These are phyloP conservation scores for Axilococcus clingmanii DNA, from an alignment of 139 green algal genomes.

Conservation along the genomic window DNA sequence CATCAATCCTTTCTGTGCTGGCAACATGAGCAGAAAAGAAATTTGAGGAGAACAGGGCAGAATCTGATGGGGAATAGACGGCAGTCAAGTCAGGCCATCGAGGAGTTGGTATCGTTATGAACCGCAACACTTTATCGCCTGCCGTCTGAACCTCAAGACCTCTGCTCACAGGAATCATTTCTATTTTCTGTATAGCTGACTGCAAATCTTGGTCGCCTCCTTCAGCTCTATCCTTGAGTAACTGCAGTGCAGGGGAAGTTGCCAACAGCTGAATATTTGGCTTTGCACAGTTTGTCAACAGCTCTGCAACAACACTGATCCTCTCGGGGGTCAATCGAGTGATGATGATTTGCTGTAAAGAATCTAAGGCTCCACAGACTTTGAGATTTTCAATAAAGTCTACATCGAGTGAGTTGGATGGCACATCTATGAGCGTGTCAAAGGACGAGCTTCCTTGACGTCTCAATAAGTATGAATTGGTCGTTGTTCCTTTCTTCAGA, in stretches of 20 bases:
- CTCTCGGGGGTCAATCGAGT: conserved; percentile 79
- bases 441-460: background rate
- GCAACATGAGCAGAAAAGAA: conserved; percentile 80
- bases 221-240: conserved; percentile 30
- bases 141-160: conserved; percentile 11
- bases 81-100: conserved; percentile 77
- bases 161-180: conserved; percentile 3
- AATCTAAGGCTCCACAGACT: conserved; percentile 4
- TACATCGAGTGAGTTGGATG: conserved; percentile 54
- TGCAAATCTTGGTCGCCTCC: background rate
- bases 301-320: conserved; percentile 46
- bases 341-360: conserved; percentile 64
- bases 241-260: conserved; percentile 63
- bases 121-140: conserved; percentile 20
- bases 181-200: background rate
- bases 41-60: conserved; percentile 70
- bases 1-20: conserved; percentile 34
- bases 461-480: conserved; percentile 84
- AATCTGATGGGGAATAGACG: conserved; percentile 15
- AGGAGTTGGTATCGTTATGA: conserved; percentile 64
- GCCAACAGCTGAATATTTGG: conserved; percentile 21
- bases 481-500: conserved; percentile 70
- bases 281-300: conserved; percentile 41
- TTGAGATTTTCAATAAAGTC: conserved; percentile 41
- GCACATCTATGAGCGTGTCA: conserved; percentile 62